Percentiles rank a stretch among this genome's conserved stretches.
phyloP scores from a whole-genome alignment of 768 basidiomycete genomes.

The Mrakia hoshinonis region DNA sequence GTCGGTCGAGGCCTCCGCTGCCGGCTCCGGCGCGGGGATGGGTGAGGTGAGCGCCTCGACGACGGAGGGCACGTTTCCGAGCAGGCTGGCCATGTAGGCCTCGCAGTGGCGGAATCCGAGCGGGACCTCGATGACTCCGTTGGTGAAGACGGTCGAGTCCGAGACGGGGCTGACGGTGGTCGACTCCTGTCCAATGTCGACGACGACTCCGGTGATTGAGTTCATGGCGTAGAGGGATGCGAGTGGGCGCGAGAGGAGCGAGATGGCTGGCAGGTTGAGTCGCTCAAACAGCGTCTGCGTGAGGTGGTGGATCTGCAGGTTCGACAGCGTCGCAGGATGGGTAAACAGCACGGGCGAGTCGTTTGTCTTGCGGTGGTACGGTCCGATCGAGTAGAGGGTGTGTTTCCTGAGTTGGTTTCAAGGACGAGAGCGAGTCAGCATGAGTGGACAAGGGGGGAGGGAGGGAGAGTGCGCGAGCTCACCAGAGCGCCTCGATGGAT shows the following conservation, averaged over 20 bases:
- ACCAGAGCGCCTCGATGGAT: conserved; percentile 87
- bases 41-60: conserved; percentile 1
- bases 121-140: conserved; percentile 51
- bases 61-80: conserved; percentile 36
- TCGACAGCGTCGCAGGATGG: conserved; percentile 57
- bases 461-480: conserved; percentile 35
- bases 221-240: conserved; percentile 73
- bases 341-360: conserved; percentile 77
- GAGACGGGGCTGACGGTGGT: conserved; percentile 71
- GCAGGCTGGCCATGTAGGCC: conserved; percentile 61
- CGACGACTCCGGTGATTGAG: conserved; percentile 60
- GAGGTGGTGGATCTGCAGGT: conserved; percentile 59
- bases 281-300: conserved; percentile 85
- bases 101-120: conserved; percentile 67
- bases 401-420: conserved; percentile 62
- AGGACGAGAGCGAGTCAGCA: not conserved
- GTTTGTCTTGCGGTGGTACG: conserved; percentile 71
- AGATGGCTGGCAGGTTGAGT: conserved; percentile 77
- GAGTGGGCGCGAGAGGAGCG: conserved; percentile 71
- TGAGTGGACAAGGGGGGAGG: not conserved
- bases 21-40: not conserved
- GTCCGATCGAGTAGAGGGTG: conserved; percentile 63
- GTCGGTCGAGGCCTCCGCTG: not conserved
- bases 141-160: conserved; percentile 58
- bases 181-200: conserved; percentile 68